Conservation (phyloP, 2,329 filamentous ascomycete species). For the Rhynchosporium graminicola region DNA sequence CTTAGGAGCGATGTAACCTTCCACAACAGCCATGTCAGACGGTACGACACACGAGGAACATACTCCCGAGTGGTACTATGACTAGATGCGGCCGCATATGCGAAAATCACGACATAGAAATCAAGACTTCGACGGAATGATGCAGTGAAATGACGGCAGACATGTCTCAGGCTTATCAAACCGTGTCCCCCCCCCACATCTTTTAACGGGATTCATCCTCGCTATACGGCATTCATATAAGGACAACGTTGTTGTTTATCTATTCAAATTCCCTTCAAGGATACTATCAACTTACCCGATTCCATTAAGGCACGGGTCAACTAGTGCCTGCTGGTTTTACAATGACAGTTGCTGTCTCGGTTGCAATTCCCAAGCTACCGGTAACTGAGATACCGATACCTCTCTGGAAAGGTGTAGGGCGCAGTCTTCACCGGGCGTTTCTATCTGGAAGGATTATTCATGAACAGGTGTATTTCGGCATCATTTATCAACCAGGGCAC, state of each 20-base stretch:
- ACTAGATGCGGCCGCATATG: conserved; percentile 3
- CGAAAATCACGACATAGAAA: background rate
- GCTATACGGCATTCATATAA: background rate
- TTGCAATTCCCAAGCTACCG: conserved; percentile 6
- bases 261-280: background rate
- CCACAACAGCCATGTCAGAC: background rate
- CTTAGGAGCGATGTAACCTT: background rate
- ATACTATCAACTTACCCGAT: background rate
- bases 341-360: background rate
- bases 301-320: conserved; percentile 2
- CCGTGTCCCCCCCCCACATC: conserved; percentile 3
- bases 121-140: conserved; percentile 4
- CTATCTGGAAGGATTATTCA: background rate
- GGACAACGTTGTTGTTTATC: conserved; percentile 2
- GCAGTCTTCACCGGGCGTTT: background rate
- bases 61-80: background rate
- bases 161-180: background rate
- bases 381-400: background rate
- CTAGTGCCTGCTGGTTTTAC: background rate
- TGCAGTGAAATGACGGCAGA: background rate
- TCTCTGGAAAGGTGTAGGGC: background rate
- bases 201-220: background rate
- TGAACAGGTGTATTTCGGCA: background rate
- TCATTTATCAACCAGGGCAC: background rate
- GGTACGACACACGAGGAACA: background rate